phyloP scores from a whole-genome alignment of 2,329 filamentous ascomycete species.

The Trichoderma koningii region DNA sequence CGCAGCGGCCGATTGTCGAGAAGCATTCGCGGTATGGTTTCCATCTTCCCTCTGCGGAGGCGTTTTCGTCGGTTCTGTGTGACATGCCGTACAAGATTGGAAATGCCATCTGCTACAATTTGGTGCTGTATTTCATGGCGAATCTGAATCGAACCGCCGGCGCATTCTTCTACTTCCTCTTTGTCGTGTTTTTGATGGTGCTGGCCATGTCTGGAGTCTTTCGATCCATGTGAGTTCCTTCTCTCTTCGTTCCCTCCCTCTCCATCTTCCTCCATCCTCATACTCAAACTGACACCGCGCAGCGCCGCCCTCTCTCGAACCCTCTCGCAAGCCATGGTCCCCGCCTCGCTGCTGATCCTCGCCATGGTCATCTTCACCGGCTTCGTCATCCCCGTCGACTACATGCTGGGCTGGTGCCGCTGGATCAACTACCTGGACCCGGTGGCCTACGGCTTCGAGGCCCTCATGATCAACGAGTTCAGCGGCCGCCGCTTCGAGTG shows the following conservation, averaged over 20 bases:
- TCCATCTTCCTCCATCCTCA: neutral
- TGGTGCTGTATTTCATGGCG: constrained; percentile 51
- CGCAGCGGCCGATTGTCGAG: constrained; percentile 44
- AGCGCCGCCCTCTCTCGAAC: constrained; percentile 52
- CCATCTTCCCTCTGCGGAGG: constrained; percentile 43
- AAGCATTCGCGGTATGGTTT: constrained; percentile 47
- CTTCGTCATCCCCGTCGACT: constrained; percentile 46
- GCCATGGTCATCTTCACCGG: constrained; percentile 49
- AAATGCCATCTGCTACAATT: constrained; percentile 40
- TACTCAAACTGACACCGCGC: neutral
- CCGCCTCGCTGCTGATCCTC: constrained; percentile 42
- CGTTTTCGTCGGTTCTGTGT: constrained; percentile 42
- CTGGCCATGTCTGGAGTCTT: constrained; percentile 68
- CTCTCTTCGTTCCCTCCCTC: neutral
- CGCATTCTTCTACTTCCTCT: constrained; percentile 50
- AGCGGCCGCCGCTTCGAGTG: constrained; percentile 36
- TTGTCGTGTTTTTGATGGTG: constrained; percentile 54
- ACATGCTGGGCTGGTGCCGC: constrained; percentile 65
- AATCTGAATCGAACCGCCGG: constrained; percentile 44
- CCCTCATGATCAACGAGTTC: constrained; percentile 69
- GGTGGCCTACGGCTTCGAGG: constrained; percentile 67
- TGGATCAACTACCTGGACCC: constrained; percentile 71
- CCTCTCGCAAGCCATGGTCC: constrained; percentile 49
- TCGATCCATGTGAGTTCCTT: constrained; percentile 36
- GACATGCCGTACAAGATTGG: constrained; percentile 49